Evolutionary conservation across 2,329 filamentous ascomycete genomes (phyloP), one percentile per base, ranked within the genome.

Genomic region (Fusarium burgessii): DNA sequence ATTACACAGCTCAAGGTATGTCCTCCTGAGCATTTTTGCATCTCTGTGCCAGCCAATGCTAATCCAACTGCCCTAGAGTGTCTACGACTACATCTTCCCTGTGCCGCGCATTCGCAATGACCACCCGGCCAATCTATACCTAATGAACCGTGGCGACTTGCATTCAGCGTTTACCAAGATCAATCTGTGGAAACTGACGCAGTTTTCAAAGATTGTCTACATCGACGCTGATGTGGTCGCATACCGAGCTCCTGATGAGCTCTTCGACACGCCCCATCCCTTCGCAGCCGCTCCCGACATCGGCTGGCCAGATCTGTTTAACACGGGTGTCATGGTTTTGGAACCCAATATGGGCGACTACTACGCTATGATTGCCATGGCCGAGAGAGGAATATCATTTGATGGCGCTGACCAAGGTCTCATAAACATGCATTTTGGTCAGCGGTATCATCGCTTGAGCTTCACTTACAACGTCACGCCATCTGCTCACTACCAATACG

Each of bases 401-500:
- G 96, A 99, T 79, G 96, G 96, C 51, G 96, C 96, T 40, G 96
- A 99, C 79, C 96, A 99, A 82, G 96, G 96, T 59, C 85, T 99
- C 55, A 84, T 99, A 74, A 99, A 99, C 80, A 95, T 97, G 87
- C 92, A 98, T 82, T 99, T 96, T 83, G 88, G 92, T 82, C 85
- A 91, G 79, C 89, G 88, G 66, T 97, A 91, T 88, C 91, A 98
- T 81, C 91, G 95, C 72, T 82, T 99, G 77, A 95, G 93, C 82
- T 99, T 99, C 82, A 92, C 91, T 54, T 99, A 98, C 85, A 99
- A 99, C 80, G 96, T 96, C 81, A 99, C 96, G 0, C 96, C 96
- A 2, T 98, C 93, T 69, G 95, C 92, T 27, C 94, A 97, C 80
- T 99, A 99, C 83, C 96, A 99, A 83, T 99, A 98, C 82, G 87